phyloP scores from a whole-genome alignment of 2,329 filamentous ascomycete genomes.

The Stachybotrys echinatus region DNA sequence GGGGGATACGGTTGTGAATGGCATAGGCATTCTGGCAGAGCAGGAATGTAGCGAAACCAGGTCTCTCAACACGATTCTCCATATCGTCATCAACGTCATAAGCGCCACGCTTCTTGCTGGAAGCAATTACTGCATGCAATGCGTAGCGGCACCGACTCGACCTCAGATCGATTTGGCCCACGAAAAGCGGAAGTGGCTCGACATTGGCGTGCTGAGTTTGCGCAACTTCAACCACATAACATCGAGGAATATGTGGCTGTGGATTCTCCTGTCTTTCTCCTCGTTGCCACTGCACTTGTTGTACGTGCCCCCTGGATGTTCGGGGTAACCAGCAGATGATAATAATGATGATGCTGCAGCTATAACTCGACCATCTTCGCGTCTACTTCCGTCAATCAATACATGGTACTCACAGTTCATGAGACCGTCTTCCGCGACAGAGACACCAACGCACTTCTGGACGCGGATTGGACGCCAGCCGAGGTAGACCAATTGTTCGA shows the following conservation, averaged over 20 bases:
- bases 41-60: not conserved
- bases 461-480: not conserved
- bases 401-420: not conserved
- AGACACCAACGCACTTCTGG: not conserved
- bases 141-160: slow-evolving; percentile 24
- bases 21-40: not conserved
- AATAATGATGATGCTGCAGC: not conserved
- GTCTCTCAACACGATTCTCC: slow-evolving; percentile 4
- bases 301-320: not conserved
- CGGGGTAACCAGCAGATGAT: not conserved
- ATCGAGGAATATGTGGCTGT: not conserved
- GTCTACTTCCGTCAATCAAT: not conserved
- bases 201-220: slow-evolving; percentile 12
- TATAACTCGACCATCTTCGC: not conserved
- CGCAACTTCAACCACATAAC: slow-evolving; percentile 7
- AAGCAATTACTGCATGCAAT: slow-evolving; percentile 30
- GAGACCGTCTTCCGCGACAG: not conserved
- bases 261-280: not conserved
- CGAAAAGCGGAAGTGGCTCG: slow-evolving; percentile 6
- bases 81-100: slow-evolving; percentile 9
- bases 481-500: not conserved
- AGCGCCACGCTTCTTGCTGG: slow-evolving; percentile 7
- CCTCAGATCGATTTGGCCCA: slow-evolving; percentile 18
- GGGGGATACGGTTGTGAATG: not conserved
- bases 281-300: not conserved